Evolutionary conservation across 352 stramenopile species (phyloP).

Genomic region (Aphanomyces stellatus): DNA sequence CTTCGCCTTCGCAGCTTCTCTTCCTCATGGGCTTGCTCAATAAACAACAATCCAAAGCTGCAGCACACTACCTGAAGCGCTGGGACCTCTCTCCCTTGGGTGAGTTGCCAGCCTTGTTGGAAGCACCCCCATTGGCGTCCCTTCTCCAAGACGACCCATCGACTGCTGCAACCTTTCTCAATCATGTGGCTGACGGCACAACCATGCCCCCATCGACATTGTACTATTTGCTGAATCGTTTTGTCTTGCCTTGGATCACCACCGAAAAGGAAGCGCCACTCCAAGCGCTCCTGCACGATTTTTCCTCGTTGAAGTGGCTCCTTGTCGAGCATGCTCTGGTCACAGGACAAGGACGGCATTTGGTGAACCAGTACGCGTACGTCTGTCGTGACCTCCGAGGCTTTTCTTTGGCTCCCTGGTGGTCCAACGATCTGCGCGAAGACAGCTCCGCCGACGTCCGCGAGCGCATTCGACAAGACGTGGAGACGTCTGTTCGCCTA

Average conservation of each 20-base stretch:
- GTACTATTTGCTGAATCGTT: not conserved
- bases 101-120: not conserved
- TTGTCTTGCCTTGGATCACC: slow-evolving; percentile 5
- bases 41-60: slow-evolving; percentile 3
- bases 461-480: slow-evolving; percentile 25
- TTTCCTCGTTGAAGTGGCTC: slow-evolving; percentile 7
- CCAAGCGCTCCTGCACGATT: slow-evolving; percentile 3
- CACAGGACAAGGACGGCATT: slow-evolving; percentile 4
- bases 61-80: slow-evolving; percentile 4
- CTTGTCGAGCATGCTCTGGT: slow-evolving; percentile 8
- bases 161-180: slow-evolving; percentile 6
- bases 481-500: slow-evolving; percentile 38
- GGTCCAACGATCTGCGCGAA: not conserved
- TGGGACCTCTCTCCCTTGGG: not conserved
- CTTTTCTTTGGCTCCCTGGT: not conserved
- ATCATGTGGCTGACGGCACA: not conserved
- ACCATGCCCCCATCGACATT: not conserved
- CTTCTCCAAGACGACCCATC: not conserved
- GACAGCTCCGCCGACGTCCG: not conserved
- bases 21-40: not conserved
- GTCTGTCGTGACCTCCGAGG: not conserved
- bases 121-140: not conserved
- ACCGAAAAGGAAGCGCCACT: slow-evolving; percentile 3
- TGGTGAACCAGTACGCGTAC: slow-evolving; percentile 7
- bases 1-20: not conserved